A percentile compares a stretch with the other conserved stretches of the same genome.
phyloP scores from a whole-genome alignment of 2,329 filamentous ascomycete species.

The Colletotrichum lini region DNA sequence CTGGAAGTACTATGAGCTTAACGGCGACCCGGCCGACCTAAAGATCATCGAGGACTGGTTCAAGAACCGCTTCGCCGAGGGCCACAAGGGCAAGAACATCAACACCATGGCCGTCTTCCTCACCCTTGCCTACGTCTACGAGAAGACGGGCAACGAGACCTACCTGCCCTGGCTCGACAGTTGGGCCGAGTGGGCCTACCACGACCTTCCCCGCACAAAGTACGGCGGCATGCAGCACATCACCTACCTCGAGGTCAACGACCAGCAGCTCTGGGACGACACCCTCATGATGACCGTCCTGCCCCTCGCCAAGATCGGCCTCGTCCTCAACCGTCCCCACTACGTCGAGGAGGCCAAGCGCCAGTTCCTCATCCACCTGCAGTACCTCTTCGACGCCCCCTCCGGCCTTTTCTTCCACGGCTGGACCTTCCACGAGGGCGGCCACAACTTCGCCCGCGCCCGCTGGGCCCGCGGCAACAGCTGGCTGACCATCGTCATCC shows the following conservation, averaged over 20 bases:
- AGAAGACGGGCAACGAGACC: slow-evolving; percentile 76
- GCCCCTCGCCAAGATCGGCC: slow-evolving; percentile 84
- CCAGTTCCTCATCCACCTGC: slow-evolving; percentile 83
- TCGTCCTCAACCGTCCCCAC: slow-evolving; percentile 76
- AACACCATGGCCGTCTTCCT: slow-evolving; percentile 87
- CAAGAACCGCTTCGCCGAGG: slow-evolving; percentile 74
- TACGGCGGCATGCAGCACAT: slow-evolving; percentile 83
- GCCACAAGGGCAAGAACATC: slow-evolving; percentile 86
- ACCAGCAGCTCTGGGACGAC: slow-evolving; percentile 86
- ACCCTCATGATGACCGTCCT: slow-evolving; percentile 91
- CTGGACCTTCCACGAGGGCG: slow-evolving; percentile 81
- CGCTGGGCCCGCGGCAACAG: slow-evolving; percentile 74
- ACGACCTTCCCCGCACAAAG: slow-evolving; percentile 79
- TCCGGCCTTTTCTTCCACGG: slow-evolving; percentile 86
- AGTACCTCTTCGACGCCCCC: slow-evolving; percentile 81
- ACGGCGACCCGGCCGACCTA: slow-evolving; percentile 72
- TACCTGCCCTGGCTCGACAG: slow-evolving; percentile 84
- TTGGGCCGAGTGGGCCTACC: slow-evolving; percentile 88
- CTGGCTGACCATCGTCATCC: slow-evolving; percentile 88
- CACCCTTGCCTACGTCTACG: slow-evolving; percentile 83
- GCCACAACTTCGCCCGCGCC: slow-evolving; percentile 73
- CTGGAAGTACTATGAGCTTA: slow-evolving; percentile 85
- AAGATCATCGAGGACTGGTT: slow-evolving; percentile 83
- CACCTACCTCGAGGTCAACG: slow-evolving; percentile 79
- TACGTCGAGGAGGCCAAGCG: slow-evolving; percentile 84